phyloP scores from a whole-genome alignment of 352 stramenopile genomes.

The Bremia lactucae region DNA sequence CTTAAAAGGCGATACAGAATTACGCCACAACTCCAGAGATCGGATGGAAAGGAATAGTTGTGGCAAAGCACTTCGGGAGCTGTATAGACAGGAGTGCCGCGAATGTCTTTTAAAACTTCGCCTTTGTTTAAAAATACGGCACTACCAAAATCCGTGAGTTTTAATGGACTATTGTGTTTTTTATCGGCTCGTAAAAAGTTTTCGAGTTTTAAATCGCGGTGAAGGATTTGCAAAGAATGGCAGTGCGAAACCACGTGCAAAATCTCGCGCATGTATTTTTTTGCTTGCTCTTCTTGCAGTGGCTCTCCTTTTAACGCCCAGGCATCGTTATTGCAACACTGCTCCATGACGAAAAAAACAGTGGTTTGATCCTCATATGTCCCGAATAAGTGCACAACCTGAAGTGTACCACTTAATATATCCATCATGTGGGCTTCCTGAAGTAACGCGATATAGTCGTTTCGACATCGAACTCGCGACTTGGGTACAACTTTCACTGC shows the following conservation, averaged over 20 bases:
- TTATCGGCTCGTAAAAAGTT: conserved; percentile 70
- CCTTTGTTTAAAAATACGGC: conserved; percentile 41
- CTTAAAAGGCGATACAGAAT: conserved; percentile 64
- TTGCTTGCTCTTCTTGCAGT: conserved; percentile 30
- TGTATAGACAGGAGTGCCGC: conserved; percentile 64
- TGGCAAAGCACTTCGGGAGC: conserved; percentile 53
- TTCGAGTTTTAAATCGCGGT: conserved; percentile 70
- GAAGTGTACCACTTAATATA: conserved; percentile 61
- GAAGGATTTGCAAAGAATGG: conserved; percentile 59
- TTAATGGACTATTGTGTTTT: conserved; percentile 49
- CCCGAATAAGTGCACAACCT: conserved; percentile 77
- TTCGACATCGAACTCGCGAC: conserved; percentile 38
- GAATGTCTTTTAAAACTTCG: conserved; percentile 34
- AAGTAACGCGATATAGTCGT: conserved; percentile 54
- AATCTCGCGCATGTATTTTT: conserved; percentile 66
- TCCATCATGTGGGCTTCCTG: conserved; percentile 71
- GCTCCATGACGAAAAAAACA: conserved; percentile 76
- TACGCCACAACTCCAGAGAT: conserved; percentile 72
- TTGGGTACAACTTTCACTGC: conserved; percentile 76
- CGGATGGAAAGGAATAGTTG: conserved; percentile 57
- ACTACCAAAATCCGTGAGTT: conserved; percentile 71
- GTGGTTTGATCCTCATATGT: conserved; percentile 61
- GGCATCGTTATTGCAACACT: conserved; percentile 60
- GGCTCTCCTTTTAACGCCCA: conserved; percentile 13
- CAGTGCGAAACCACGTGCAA: conserved; percentile 75